Evolutionary conservation across 2,329 filamentous ascomycete genomes (phyloP), one percentile per base, ranked within the genome.

Genomic region (Rutstroemia sydowiana): DNA sequence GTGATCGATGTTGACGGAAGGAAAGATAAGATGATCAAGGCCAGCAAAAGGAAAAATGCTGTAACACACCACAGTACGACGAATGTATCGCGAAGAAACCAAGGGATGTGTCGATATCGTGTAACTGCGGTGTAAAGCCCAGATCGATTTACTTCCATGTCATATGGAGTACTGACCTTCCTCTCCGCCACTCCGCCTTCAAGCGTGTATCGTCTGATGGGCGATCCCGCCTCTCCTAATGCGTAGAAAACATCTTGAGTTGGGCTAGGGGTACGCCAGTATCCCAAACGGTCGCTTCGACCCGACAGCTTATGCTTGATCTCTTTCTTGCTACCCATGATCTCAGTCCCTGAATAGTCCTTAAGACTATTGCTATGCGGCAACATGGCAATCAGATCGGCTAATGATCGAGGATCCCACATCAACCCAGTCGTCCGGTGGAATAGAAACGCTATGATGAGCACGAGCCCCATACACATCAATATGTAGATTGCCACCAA

Each of bases 331-430:
- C 69, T 71, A 7, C 70, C 68, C 40, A 81, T 75, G 0, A 81
- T 79, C 61, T 91, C 85, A 0, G 84, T 82, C 3, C 81, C 80
- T 11, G 78, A 75, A 67, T 90, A 95, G 61, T 87, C 85, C 20
- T 75, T 73, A 45, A 90, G 75, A 16, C 85, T 81, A 67, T 95
- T 95, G 57, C 88, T 91, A 54, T 86, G 80, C 57, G 88, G 84
- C 23, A 95, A 75, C 10, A 96, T 74, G 1, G 85, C 80, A 40
- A 93, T 77, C 34, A 95, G 72, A 65, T 96, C 90, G 3, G 87
- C 91, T 7, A 96, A 72, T 21, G 84, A 92, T 42, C 85, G 77
- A 2, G 89, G 79, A 64, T 95, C 89, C 91, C 91, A 96, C 63
- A 85, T 78, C 56, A 95, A 72, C 0, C 90, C 90, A 0, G 89